Evolutionary conservation across 495 filamentous ascomycete species (phyloP).

Genomic region (Tuber umbilicatum): DNA sequence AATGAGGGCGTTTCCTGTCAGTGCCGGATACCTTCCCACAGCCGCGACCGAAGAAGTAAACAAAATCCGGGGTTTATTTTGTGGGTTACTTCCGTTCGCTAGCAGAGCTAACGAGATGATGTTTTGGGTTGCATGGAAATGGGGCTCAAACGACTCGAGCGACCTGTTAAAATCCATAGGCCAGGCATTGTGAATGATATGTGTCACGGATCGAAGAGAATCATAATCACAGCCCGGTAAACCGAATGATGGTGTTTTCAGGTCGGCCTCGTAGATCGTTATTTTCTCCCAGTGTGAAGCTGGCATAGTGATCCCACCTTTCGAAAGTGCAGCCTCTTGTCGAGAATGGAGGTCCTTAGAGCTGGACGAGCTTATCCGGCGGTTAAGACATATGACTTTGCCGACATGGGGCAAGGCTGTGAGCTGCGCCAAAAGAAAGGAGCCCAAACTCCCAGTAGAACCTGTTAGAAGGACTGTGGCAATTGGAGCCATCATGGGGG

Average conservation of each 20-base stretch:
- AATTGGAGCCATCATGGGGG: neutral
- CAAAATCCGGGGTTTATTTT: conserved; percentile 44
- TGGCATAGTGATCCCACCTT: conserved; percentile 23
- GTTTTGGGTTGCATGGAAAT: conserved; percentile 46
- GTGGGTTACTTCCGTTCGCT: conserved; percentile 32
- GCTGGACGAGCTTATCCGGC: conserved; percentile 35
- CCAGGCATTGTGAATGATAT: conserved; percentile 57
- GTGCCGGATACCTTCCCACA: conserved; percentile 41
- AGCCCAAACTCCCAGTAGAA: conserved; percentile 55
- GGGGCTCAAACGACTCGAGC: conserved; percentile 47
- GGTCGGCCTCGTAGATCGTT: conserved; percentile 48
- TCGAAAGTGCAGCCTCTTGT: conserved; percentile 27
- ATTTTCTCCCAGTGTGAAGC: conserved; percentile 46
- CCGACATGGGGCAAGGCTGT: conserved; percentile 47
- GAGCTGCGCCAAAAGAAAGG: conserved; percentile 51
- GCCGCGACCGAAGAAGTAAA: conserved; percentile 59
- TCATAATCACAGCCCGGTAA: conserved; percentile 45
- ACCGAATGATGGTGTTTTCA: conserved; percentile 46
- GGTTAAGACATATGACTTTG: conserved; percentile 52
- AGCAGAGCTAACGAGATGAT: conserved; percentile 54
- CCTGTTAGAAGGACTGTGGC: conserved; percentile 51
- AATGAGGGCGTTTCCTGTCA: conserved; percentile 46
- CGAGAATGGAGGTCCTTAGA: conserved; percentile 18
- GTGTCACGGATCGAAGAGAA: conserved; percentile 45
- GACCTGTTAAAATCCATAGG: conserved; percentile 50